Conservation (phyloP, 1,284 basidiomycete genomes). For the Pascua sp. region DNA sequence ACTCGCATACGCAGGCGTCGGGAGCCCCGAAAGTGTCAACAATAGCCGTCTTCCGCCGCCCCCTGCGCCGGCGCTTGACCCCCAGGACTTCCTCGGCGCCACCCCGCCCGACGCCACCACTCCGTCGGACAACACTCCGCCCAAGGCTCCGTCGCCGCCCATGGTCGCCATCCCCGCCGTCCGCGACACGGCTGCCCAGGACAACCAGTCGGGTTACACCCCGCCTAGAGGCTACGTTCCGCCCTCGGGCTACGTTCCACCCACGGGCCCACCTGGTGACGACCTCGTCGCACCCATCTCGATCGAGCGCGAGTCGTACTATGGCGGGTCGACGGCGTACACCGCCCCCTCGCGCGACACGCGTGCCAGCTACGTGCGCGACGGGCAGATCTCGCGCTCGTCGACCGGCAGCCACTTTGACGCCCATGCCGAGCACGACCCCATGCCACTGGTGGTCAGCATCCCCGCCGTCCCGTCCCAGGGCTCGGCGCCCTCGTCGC, state of each 20-base stretch:
- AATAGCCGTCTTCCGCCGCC: not conserved
- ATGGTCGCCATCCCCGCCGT: no score
- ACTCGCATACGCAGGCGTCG: not conserved
- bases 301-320: slow-evolving; percentile 5
- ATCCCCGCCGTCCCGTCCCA: not conserved
- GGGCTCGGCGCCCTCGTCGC: no score
- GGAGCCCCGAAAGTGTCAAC: not conserved
- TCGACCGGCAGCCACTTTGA: no score
- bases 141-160: no score
- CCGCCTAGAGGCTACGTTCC: no score
- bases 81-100: not conserved
- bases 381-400: no score
- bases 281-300: not conserved
- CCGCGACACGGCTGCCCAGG: no score
- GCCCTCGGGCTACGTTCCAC: no score
- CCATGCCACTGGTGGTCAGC: not conserved
- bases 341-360: not conserved
- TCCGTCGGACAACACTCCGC: no score
- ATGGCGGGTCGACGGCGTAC: not conserved
- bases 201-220: no score
- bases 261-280: no score
- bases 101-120: no score
- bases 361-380: not conserved
- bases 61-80: slow-evolving; percentile 1
- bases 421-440: not conserved